Percentiles rank a stretch among this genome's conserved stretches.
phyloP scores from a whole-genome alignment of 73 alveolate genomes.

The Paramecium biaurelia region DNA sequence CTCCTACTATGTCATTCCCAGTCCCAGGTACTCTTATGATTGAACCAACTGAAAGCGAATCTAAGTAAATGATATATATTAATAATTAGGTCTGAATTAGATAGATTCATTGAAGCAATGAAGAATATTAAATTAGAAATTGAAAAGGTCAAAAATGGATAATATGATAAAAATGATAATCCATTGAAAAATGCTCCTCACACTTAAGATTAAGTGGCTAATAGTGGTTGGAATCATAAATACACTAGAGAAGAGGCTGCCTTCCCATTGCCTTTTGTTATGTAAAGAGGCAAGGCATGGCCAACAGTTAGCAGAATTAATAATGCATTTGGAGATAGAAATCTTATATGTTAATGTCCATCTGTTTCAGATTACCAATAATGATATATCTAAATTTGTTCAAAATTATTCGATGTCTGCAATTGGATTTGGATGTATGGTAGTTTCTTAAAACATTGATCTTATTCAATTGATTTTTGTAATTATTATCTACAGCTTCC shows the following conservation, averaged over 20 bases:
- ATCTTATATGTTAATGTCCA: constrained; percentile 73
- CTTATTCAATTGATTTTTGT: constrained; percentile 71
- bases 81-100: constrained; percentile 81
- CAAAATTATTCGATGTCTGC: constrained; percentile 69
- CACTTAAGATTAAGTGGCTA: constrained; percentile 72
- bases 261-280: constrained; percentile 91
- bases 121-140: constrained; percentile 91
- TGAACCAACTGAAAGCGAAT: constrained; percentile 96
- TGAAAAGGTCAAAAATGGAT: constrained; percentile 83
- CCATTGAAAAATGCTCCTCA: constrained; percentile 94
- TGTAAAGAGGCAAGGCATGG: constrained; percentile 87
- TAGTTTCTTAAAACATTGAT: constrained; percentile 32
- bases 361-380: constrained; percentile 18
- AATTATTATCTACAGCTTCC: constrained; percentile 74
- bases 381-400: not conserved
- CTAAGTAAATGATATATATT: constrained; percentile 16
- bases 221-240: constrained; percentile 79
- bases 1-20: constrained; percentile 97
- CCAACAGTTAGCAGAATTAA: constrained; percentile 92
- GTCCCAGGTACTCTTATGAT: constrained; percentile 93
- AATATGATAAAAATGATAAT: constrained; percentile 73
- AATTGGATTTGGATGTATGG: constrained; percentile 77
- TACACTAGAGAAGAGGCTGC: constrained; percentile 94
- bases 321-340: constrained; percentile 91
- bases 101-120: constrained; percentile 92